Base-by-base conservation (phyloP, 2,329 filamentous ascomycete genomes). In the Chrysoporthe cubensis region DNA sequence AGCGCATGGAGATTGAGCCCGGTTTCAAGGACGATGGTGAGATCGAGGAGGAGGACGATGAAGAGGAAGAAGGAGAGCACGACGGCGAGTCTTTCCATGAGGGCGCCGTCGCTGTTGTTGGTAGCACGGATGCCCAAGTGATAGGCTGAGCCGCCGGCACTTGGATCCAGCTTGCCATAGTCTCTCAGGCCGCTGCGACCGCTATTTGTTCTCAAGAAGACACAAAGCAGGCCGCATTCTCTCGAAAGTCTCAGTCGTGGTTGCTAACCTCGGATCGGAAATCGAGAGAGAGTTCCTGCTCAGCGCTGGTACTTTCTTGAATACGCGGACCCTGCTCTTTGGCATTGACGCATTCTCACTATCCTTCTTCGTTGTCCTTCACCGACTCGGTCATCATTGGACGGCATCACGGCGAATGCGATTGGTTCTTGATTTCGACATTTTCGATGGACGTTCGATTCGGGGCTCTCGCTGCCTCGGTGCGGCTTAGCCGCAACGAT, bases 21-120 rank as follows among this genome's bases (percentile, higher is more conserved):
- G 91, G 91, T 0, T 97, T 97, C 75, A 88, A 91, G 74, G 90
- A 92, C 26, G 88, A 89, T 66, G 84, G 87, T 8, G 87, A 84
- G 58, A 84, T 83, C 54, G 84, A 86, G 4, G 84, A 86, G 58
- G 84, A 87, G 1, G 89, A 90, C 40, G 91, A 93, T 6, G 87
- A 88, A 2, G 88, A 90, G 1, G 88, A 90, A 1, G 85, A 86
- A 0, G 86, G 88, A 2, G 87, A 87, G 9, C 84, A 81, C 1
- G 83, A 84, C 0, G 80, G 80, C 16, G 82, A 79, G 52, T 79
- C 77, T 8, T 63, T 63, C 21, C 34, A 43, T 14, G 77, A 78
- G 54, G 78, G 78, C 50, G 76, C 48, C 7, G 69, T 42, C 18
- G 66, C 46, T 40, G 67, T 21, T 8, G 48, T 34, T 40, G 66